phyloP scores from a whole-genome alignment of 768 basidiomycete genomes.

The Mycena galopus region DNA sequence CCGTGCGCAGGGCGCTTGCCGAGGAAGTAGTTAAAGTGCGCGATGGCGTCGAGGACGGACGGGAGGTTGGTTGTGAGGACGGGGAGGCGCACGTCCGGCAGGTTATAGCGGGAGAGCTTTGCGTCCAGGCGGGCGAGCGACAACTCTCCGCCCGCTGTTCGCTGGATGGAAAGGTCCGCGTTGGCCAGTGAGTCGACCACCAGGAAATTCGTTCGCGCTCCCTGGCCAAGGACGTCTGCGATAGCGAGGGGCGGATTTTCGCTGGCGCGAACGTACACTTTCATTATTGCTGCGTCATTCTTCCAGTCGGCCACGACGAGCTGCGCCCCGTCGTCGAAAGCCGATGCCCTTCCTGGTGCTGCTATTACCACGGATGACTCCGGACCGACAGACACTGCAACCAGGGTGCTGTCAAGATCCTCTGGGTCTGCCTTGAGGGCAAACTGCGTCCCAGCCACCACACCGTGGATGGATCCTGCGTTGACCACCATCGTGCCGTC shows the following conservation, averaged over 20 bases:
- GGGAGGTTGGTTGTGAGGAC: slow-evolving; percentile 2
- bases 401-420: neutral
- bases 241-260: neutral
- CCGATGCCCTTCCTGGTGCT: neutral
- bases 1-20: slow-evolving; percentile 6
- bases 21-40: slow-evolving; percentile 32
- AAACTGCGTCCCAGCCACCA: slow-evolving; percentile 33
- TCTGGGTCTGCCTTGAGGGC: neutral
- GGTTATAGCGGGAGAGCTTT: slow-evolving; percentile 2
- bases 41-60: slow-evolving; percentile 24
- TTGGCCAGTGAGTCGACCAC: slow-evolving; percentile 16
- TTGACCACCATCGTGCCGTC: slow-evolving; percentile 19
- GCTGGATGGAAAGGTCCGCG: slow-evolving; percentile 26
- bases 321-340: neutral
- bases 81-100: slow-evolving; percentile 2
- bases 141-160: neutral
- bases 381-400: slow-evolving; percentile 24
- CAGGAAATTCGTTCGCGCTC: slow-evolving; percentile 1
- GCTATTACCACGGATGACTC: slow-evolving; percentile 18
- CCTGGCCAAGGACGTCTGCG: slow-evolving; percentile 1
- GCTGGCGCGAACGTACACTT: slow-evolving; percentile 18
- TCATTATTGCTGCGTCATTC: slow-evolving; percentile 29
- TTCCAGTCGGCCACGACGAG: slow-evolving; percentile 28
- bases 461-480: slow-evolving; percentile 19
- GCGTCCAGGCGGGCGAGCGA: slow-evolving; percentile 22